Conservation (phyloP, 352 stramenopile species). For the Pythium inflatum region DNA sequence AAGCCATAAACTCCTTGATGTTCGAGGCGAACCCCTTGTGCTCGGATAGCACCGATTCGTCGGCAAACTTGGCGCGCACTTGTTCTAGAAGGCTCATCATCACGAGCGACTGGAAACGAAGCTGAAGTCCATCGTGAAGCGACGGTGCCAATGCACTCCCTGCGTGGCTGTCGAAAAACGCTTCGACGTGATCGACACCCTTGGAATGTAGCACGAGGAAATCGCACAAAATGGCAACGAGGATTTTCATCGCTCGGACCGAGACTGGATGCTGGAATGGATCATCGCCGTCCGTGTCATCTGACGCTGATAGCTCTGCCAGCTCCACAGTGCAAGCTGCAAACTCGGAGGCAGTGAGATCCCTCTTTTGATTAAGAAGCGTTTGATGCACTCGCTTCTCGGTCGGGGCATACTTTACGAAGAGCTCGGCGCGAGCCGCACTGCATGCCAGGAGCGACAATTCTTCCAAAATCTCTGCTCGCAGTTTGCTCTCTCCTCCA, state of each 20-base stretch:
- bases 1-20: conserved; percentile 60
- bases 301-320: conserved; percentile 46
- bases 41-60: conserved; percentile 48
- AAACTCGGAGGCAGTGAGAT: conserved; percentile 45
- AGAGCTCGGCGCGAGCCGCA: conserved; percentile 46
- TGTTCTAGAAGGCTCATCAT: conserved; percentile 59
- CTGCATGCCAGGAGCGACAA: conserved; percentile 52
- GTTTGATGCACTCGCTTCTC: conserved; percentile 41
- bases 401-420: conserved; percentile 43
- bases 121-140: conserved; percentile 49
- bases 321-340: conserved; percentile 41
- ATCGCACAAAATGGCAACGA: conserved; percentile 57
- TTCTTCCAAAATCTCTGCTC: conserved; percentile 65
- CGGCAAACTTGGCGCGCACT: conserved; percentile 47
- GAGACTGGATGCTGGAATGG: conserved; percentile 61
- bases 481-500: conserved; percentile 39
- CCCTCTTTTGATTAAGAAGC: conserved; percentile 50
- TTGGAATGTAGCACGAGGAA: conserved; percentile 55
- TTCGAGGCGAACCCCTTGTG: conserved; percentile 63
- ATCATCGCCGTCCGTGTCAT: conserved; percentile 45
- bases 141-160: conserved; percentile 43
- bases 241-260: conserved; percentile 41
- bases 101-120: conserved; percentile 60
- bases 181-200: conserved; percentile 52
- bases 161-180: conserved; percentile 49